Evolutionary conservation across 768 basidiomycete species (phyloP), one percentile per base, ranked within the genome.

Genomic region (Lactifluus volemus): DNA sequence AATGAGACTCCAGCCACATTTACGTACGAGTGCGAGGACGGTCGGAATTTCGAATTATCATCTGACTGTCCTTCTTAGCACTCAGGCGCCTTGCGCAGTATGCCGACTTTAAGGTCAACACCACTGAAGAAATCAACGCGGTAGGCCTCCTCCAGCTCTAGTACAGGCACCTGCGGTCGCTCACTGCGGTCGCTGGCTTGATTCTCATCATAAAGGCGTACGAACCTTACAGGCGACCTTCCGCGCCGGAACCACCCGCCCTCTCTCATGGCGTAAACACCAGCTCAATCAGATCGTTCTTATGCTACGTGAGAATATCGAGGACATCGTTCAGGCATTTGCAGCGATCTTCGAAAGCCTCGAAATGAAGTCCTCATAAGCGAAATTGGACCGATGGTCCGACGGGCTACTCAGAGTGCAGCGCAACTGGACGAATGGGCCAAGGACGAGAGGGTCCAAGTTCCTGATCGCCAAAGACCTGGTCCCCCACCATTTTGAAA

Each of bases 211-310:
- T 25, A 42, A n/a, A 63, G 61, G 57, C 57, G 34, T 63, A 63
- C 12, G 29, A 29, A 54, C 48, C 21, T 53, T 63, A 19, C 61
- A 63, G 17, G 74, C 76, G 15, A 80, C 80, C 8, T 92, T 90
- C 70, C 73, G 74, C 25, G 72, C 82, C 4, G 87, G 88, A 14
- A 89, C 85, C 68, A 79, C 83, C 47, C 83, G 75, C 66, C 73
- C 82, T 3, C 65, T 89, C 42, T 70, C 72, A 60, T 89, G 81
- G 78, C 79, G 89, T 15, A 79, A 80, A 56, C 76, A 80, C 49
- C 89, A 91, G 64, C 77, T 90, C 47, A 74, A 76, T 48, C 83
- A 84, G 64, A 76, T 89, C 36, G 84, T 81, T 29, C 80, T 77
- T 25, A 72, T 88, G 72, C 71, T 78, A 25, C 81, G 87, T 65